Evolutionary conservation across 2,329 filamentous ascomycete genomes (phyloP).

Genomic region (Penicillium aurantiogriseum): DNA sequence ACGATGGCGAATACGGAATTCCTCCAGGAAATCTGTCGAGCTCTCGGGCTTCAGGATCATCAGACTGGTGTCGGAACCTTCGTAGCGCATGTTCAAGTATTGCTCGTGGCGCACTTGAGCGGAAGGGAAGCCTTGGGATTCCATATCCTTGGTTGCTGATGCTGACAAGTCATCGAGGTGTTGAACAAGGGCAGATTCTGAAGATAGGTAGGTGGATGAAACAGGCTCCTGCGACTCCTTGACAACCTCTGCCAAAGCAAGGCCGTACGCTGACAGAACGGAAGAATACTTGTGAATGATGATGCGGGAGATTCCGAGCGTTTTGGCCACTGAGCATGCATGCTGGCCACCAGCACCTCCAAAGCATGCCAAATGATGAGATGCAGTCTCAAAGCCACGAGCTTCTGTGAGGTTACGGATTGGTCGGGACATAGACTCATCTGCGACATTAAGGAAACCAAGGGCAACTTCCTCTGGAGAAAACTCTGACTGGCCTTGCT

Average conservation of each 20-base stretch:
- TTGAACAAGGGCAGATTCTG: constrained; percentile 51
- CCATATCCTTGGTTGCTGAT: constrained; percentile 49
- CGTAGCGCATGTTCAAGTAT: constrained; percentile 51
- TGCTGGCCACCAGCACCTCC: constrained; percentile 91
- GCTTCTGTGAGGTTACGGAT: constrained; percentile 90
- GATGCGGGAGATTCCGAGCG: constrained; percentile 80
- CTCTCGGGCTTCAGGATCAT: constrained; percentile 61
- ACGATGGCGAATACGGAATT: constrained; percentile 81
- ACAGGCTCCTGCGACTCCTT: constrained; percentile 72
- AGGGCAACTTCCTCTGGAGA: constrained; percentile 59
- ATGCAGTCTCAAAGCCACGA: constrained; percentile 85
- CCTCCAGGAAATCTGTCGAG: constrained; percentile 79
- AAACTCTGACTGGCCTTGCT: constrained; percentile 57
- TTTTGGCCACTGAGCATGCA: constrained; percentile 84
- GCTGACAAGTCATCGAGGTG: constrained; percentile 76
- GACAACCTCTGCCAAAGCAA: constrained; percentile 89
- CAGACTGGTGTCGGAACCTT: constrained; percentile 51
- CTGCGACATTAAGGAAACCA: constrained; percentile 44
- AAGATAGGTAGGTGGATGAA: constrained; percentile 53
- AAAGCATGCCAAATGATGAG: constrained; percentile 87
- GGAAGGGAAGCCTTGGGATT: constrained; percentile 44
- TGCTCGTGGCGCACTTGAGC: constrained; percentile 45
- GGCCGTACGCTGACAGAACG: constrained; percentile 86
- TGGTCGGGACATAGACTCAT: constrained; percentile 58
- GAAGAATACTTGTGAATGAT: constrained; percentile 88